Evolutionary conservation across 2,329 filamentous ascomycete genomes (phyloP), one percentile per base, ranked within the genome.

Genomic region (Monosporascus sp.): DNA sequence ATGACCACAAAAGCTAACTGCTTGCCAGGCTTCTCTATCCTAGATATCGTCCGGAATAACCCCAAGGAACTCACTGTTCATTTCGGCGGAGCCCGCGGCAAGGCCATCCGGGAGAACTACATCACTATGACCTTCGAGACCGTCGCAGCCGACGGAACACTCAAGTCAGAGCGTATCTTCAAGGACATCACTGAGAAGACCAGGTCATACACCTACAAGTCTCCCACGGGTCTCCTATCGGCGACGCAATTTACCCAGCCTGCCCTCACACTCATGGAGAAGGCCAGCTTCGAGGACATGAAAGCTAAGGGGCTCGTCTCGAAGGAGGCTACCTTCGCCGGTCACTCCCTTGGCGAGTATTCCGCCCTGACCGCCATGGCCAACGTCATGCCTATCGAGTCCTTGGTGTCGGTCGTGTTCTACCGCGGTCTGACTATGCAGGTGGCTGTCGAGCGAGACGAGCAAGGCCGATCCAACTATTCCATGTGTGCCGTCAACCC

Each of bases 51-150:
- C 72, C 95, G 91, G 81, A 99, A 97, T 79, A 99, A 99, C 75
- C 94, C 94, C 59, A 97, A 97, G 80, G 94, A 97, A 75, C 85
- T 99, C 52, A 99, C 95, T 5, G 90, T 99, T 60, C 89, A 99
- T 78, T 99, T 99, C 68, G 94, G 95, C 76, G 94, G 94, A 48
- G 91, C 94, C 57, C 89, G 90, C 54, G 94, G 94, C 68, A 99
- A 97, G 77, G 91, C 90, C 49, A 99, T 99, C 63, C 90, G 94
- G 58, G 88, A 96, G 68, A 99, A 99, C 75, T 99, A 99, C 79
- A 97, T 97, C 88, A 87, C 93, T 55, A 99, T 99, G 94, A 97
- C 93, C 47, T 99, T 97, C 73, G 94, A 99, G 78, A 95, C 93
- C n/a, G 91, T 99, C 50, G 88, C 88, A 54, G 77, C 89, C 2